phyloP scores from a whole-genome alignment of 768 basidiomycete genomes.

The Peribolospora baueri region DNA sequence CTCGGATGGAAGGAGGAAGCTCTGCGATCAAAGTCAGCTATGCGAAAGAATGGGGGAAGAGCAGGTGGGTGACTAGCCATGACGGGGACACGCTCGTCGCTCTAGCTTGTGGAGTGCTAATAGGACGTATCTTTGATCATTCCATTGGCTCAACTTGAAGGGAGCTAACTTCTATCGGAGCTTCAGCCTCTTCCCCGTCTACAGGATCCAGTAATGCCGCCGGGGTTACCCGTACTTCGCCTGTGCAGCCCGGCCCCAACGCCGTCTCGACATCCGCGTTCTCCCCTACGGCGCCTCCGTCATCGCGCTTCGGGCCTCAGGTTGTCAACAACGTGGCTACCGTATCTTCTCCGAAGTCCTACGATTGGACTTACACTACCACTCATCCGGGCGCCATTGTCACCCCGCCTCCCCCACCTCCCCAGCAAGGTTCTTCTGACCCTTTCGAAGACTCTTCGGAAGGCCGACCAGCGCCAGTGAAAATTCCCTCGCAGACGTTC shows the following conservation, averaged over 20 bases:
- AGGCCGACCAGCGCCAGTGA: background rate
- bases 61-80: constrained; percentile 31
- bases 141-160: too few species aligned
- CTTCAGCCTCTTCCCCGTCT: background rate
- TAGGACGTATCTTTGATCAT: too few species aligned
- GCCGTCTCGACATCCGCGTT: background rate
- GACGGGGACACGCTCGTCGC: too few species aligned
- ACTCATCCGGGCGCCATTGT: constrained; percentile 36
- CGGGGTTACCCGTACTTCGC: too few species aligned
- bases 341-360: constrained; percentile 40
- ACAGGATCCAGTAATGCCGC: too few species aligned
- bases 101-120: too few species aligned
- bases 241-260: too few species aligned
- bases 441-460: background rate
- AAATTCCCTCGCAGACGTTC: constrained; percentile 24
- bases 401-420: background rate
- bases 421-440: background rate
- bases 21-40: constrained; percentile 86
- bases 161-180: background rate
- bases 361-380: constrained; percentile 97
- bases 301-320: background rate
- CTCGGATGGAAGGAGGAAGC: constrained; percentile 43
- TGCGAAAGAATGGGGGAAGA: constrained; percentile 80
- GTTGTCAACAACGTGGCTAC: background rate
- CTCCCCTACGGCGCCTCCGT: background rate